phyloP scores from a whole-genome alignment of 345 rosid species.

The Populus ilicifolia region DNA sequence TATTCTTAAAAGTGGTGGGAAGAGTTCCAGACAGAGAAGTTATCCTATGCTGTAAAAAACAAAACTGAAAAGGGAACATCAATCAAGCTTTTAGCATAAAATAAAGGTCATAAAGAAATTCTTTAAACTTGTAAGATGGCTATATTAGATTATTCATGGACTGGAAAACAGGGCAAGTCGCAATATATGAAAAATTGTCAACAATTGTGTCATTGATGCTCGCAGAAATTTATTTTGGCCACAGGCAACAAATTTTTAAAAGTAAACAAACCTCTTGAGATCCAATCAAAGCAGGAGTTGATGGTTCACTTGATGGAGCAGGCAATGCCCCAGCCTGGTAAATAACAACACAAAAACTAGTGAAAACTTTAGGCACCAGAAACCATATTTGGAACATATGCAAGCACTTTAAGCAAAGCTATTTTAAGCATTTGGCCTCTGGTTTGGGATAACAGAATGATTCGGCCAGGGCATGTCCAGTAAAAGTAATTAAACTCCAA shows the following conservation, averaged over 20 bases:
- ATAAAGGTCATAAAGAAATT: background rate
- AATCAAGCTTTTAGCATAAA: background rate
- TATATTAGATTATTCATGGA: background rate
- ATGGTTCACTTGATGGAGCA: slow-evolving; percentile 39
- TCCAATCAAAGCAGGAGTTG: slow-evolving; percentile 40
- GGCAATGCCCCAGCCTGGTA: slow-evolving; percentile 51
- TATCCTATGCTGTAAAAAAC: background rate
- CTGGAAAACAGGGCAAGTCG: background rate
- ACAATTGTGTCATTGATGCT: background rate
- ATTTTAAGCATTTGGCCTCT: background rate
- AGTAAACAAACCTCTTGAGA: slow-evolving; percentile 45
- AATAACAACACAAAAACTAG: slow-evolving; percentile 13
- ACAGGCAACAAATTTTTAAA: background rate
- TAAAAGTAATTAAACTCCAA: background rate
- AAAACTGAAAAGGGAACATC: background rate
- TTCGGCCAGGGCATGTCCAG: background rate
- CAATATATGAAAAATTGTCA: background rate
- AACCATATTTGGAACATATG: slow-evolving; percentile 1
- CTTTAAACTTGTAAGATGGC: background rate
- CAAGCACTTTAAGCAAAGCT: background rate
- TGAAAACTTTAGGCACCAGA: slow-evolving; percentile 4
- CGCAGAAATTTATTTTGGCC: background rate
- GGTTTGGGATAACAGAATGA: background rate
- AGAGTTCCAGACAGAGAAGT: background rate
- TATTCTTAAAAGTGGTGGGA: background rate